Evolutionary conservation across 805 yeast species (phyloP), one percentile per base, ranked within the genome.

Genomic region (Ogataea paradorogensis): DNA sequence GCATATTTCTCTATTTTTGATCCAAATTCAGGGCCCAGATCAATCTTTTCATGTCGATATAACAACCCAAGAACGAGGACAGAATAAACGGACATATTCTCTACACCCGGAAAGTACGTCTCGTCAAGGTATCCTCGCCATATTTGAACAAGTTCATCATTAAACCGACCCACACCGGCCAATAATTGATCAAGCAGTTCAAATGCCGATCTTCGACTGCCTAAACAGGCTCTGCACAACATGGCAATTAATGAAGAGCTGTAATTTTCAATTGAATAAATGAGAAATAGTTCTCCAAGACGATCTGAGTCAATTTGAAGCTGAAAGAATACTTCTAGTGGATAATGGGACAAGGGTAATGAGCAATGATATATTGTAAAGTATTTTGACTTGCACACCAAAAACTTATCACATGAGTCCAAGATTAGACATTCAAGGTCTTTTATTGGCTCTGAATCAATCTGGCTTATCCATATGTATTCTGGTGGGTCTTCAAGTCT

Each of bases 221-320:
- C 22, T 5, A 30, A 14, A 21, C 49, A 43, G 15, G 25, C 40
- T 4, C 42, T 35, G 33, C 52, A 46, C 15, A 50, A 33, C 28
- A 38, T 36, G 18, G 9, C 21, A 13, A 47, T 15, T n/a, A 37
- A 26, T 14, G 32, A 30, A 26, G 33, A 30, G n/a, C 27, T 29
- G 31, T 43, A 43, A 24, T 47, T 47, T 18, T 38, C 50, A 10
- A 50, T 30, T 4, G 45, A 13, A 23, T 46, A 47, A n/a, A 48
- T 37, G 4, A 50, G 38, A 14, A 50, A 42, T 23, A 37, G 23
- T 24, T 47, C 54, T 20, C 35, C 29, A 3, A 38, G 28, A 2
- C 21, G 11, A 9, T 38, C 42, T 5, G 25, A 5, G 21, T 43
- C 3, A 20, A 43, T 34, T 6, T 34, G 28, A 5, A 46, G 30